Evolutionary conservation across 2,329 filamentous ascomycete species (phyloP).

Genomic region (Drechslera avenae): DNA sequence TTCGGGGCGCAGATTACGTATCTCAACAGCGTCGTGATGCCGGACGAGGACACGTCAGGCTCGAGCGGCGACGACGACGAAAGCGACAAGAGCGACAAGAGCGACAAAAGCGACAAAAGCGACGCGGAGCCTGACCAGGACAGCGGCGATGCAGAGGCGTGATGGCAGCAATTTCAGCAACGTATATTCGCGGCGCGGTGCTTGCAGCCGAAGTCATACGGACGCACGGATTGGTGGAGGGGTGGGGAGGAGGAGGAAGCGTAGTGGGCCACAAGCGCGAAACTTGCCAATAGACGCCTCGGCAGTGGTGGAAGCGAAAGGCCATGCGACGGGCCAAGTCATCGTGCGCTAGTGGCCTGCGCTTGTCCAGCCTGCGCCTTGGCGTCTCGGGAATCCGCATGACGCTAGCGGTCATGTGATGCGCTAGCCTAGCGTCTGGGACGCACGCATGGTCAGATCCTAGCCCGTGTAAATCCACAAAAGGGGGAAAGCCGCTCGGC

Average conservation of each 20-base stretch:
- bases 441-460: slow-evolving; percentile 11
- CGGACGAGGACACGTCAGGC: slow-evolving; percentile 48
- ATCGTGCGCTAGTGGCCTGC: slow-evolving; percentile 23
- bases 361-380: slow-evolving; percentile 11
- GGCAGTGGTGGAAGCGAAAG: slow-evolving; percentile 23
- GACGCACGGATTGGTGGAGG: slow-evolving; percentile 6
- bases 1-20: slow-evolving; percentile 53
- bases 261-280: slow-evolving; percentile 24
- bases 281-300: slow-evolving; percentile 33
- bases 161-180: slow-evolving; percentile 17
- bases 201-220: slow-evolving; percentile 11
- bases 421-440: slow-evolving; percentile 3
- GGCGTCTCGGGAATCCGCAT: slow-evolving; percentile 24
- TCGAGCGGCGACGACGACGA: slow-evolving; percentile 38
- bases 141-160: slow-evolving; percentile 14
- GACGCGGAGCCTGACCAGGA: slow-evolving; percentile 21
- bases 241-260: slow-evolving; percentile 13
- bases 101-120: slow-evolving; percentile 36
- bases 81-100: too few relatives aligned
- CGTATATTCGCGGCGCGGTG: slow-evolving; percentile 26
- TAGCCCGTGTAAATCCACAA: slow-evolving; percentile 13
- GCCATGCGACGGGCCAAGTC: slow-evolving; percentile 14
- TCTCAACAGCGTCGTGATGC: slow-evolving; percentile 58
- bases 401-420: slow-evolving; percentile 27
- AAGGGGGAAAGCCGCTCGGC: slow-evolving; percentile 13